Percentiles rank a stretch among this genome's conserved stretches.
Conservation (phyloP, 768 basidiomycete species). For the Pisolithus albus region DNA sequence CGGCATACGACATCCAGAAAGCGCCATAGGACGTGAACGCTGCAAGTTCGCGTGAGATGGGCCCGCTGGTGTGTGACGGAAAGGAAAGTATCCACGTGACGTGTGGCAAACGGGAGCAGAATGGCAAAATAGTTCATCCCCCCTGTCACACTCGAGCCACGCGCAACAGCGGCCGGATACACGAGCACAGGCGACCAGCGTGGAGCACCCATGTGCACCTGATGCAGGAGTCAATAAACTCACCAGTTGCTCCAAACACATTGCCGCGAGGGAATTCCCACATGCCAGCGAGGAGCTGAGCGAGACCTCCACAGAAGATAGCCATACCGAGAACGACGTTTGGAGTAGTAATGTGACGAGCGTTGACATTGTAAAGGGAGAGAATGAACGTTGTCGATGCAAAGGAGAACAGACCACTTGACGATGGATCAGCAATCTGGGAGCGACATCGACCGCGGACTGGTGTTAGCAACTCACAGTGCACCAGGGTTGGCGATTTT, state of each 20-base stretch:
- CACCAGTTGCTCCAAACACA: conserved; percentile 65
- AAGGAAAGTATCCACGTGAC: neutral
- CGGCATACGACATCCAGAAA: conserved; percentile 83
- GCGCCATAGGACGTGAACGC: conserved; percentile 81
- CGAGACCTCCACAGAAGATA: conserved; percentile 75
- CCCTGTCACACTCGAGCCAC: no score
- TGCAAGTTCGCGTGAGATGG: conserved; percentile 16
- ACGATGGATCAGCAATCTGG: neutral
- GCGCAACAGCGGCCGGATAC: no score
- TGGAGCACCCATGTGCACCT: neutral
- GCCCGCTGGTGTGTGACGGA: neutral
- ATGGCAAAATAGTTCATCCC: neutral
- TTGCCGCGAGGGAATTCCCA: conserved; percentile 76
- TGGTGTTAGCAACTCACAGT: conserved; percentile 19
- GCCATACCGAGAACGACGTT: conserved; percentile 86
- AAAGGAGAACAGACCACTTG: conserved; percentile 74
- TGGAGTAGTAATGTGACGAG: conserved; percentile 46
- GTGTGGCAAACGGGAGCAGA: neutral
- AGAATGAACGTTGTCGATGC: conserved; percentile 79
- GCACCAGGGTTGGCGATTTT: conserved; percentile 50
- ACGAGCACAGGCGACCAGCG: neutral
- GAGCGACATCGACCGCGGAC: neutral
- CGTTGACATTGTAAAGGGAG: conserved; percentile 62
- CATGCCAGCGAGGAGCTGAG: conserved; percentile 84
- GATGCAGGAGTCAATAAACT: conserved; percentile 18